These are phyloP conservation scores for Pichia sporocuriosa DNA, from an alignment of 805 yeast genomes.

Conservation along the genomic window DNA sequence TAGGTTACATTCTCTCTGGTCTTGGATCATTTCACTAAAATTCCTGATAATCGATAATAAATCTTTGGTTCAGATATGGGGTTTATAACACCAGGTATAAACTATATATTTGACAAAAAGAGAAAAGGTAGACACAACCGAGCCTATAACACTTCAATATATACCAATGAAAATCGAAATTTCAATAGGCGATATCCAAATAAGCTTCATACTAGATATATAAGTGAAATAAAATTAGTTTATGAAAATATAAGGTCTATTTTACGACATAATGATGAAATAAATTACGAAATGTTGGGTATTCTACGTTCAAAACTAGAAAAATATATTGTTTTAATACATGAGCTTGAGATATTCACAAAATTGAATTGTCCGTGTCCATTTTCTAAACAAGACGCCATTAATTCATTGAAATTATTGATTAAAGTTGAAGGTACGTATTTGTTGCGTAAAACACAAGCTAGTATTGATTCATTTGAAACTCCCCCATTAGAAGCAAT, in stretches of 20 bases:
- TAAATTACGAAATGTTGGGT: neutral
- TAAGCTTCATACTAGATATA: conserved; percentile 1
- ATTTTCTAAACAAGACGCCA: conserved; percentile 4
- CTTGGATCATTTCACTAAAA: no score
- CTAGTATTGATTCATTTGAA: neutral
- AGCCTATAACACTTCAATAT: conserved; percentile 1
- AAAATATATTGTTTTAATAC: conserved; percentile 8
- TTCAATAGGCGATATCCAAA: conserved; percentile 8
- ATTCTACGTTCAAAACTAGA: conserved; percentile 1
- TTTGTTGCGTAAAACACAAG: neutral
- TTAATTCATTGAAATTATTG: neutral
- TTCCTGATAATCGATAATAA: no score
- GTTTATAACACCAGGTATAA: conserved; percentile 10
- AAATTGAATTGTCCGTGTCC: conserved; percentile 5
- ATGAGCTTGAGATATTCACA: conserved; percentile 4
- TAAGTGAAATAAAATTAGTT: neutral
- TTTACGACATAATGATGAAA: neutral
- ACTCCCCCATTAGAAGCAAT: conserved; percentile 4
- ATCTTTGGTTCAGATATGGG: conserved; percentile 10
- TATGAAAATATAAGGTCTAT: neutral
- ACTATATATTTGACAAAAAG: conserved; percentile 3
- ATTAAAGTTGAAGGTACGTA: conserved; percentile 1
- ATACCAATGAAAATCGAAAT: conserved; percentile 5
- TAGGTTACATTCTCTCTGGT: no score
- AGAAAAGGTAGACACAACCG: conserved; percentile 1